Conservation (phyloP, 2,329 filamentous ascomycete genomes). For the Arthroderma uncinatum region DNA sequence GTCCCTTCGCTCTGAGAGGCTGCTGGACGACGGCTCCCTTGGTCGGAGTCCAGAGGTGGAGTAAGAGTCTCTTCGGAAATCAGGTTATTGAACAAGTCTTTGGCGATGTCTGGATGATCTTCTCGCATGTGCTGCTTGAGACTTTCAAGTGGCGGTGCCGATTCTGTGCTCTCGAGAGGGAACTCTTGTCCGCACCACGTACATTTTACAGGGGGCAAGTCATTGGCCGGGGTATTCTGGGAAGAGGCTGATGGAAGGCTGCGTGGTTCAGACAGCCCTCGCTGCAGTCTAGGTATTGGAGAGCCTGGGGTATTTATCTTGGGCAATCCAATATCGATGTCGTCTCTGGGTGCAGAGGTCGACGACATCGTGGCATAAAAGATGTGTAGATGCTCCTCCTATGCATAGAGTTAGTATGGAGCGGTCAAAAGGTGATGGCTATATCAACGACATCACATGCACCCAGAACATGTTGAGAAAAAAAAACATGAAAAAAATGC, state of each 20-base stretch:
- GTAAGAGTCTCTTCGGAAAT: conserved; percentile 10
- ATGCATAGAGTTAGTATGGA: background rate
- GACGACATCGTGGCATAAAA: conserved; percentile 1
- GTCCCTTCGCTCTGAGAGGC: background rate
- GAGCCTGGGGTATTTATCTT: background rate
- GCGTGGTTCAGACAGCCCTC: conserved; percentile 6
- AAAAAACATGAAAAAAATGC: background rate
- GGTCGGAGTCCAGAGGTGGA: conserved; percentile 8
- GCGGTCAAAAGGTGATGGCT: background rate
- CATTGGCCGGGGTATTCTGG: conserved; percentile 4
- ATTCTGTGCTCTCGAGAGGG: conserved; percentile 20
- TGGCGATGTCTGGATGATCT: conserved; percentile 24
- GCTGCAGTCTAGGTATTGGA: background rate
- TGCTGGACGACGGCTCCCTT: background rate
- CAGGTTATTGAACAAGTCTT: conserved; percentile 6
- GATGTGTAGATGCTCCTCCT: background rate
- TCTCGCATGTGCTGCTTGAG: conserved; percentile 26
- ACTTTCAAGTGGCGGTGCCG: conserved; percentile 18
- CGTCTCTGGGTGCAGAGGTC: conserved; percentile 1
- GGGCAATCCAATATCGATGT: conserved; percentile 1
- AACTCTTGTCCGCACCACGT: conserved; percentile 29
- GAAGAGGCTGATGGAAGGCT: conserved; percentile 7
- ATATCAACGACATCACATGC: background rate
- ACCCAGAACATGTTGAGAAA: background rate
- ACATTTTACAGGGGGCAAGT: conserved; percentile 21